Percentiles rank a stretch among this genome's conserved stretches.
Evolutionary conservation across 2,329 filamentous ascomycete genomes (phyloP).

Genomic region (Myriosclerotinia scirpicola): DNA sequence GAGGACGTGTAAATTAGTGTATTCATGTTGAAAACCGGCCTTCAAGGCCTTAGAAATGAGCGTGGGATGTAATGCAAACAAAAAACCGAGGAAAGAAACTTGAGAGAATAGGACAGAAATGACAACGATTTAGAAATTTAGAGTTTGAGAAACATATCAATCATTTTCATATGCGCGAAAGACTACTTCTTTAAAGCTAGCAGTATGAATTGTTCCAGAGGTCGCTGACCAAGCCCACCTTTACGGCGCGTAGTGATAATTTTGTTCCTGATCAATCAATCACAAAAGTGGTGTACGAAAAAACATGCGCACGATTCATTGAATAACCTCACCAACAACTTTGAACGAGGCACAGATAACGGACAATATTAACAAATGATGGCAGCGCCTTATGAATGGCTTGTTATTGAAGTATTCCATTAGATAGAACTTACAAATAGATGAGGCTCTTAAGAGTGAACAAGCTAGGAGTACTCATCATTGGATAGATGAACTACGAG

Average conservation of each 20-base stretch:
- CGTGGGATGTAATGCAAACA: background rate
- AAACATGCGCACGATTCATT: no score
- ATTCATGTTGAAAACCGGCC: background rate
- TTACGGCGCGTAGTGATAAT: slow-evolving; percentile 1
- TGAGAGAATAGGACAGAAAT: background rate
- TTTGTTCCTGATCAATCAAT: background rate
- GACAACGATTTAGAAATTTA: background rate
- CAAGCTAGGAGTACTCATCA: background rate
- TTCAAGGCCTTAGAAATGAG: background rate
- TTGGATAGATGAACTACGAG: background rate
- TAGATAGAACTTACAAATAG: background rate
- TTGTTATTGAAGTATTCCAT: background rate
- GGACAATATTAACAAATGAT: background rate
- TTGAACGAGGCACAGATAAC: background rate
- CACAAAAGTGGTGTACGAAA: background rate
- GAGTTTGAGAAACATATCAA: background rate
- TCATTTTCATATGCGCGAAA: background rate
- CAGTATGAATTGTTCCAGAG: background rate
- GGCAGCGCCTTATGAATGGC: background rate
- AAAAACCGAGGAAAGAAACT: background rate
- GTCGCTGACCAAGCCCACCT: background rate
- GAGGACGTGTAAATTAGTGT: slow-evolving; percentile 39
- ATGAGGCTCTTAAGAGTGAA: background rate
- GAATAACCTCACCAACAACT: background rate
- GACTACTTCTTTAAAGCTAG: background rate